Conservation (phyloP, 305 asterid genomes). For the Salvia sclarea region DNA sequence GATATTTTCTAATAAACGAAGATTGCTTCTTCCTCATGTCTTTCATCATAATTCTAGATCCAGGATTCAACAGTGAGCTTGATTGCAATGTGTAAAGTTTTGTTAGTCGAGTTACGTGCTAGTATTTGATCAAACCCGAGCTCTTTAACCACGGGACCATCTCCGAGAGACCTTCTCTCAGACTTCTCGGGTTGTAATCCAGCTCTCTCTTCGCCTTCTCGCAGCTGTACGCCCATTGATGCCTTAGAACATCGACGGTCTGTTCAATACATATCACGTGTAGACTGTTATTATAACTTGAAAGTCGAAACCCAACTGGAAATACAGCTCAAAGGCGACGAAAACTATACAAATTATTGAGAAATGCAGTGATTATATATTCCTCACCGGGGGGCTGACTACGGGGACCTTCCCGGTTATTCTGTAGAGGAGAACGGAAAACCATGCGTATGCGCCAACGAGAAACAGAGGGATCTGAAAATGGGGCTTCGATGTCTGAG, state of each 20-base stretch:
- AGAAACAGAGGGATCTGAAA: conserved; percentile 62
- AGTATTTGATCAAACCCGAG: conserved; percentile 63
- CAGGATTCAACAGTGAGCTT: too few species aligned
- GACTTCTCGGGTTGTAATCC: conserved; percentile 75
- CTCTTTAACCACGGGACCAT: conserved; percentile 85
- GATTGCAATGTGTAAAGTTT: too few species aligned
- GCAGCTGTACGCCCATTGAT: conserved; percentile 89
- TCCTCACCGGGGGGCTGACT: conserved; percentile 90
- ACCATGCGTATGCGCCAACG: conserved; percentile 61
- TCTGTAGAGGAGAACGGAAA: conserved; percentile 61
- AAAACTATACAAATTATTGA: too few species aligned
- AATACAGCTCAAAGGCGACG: too few species aligned
- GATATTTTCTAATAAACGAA: too few species aligned
- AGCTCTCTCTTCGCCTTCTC: conserved; percentile 83
- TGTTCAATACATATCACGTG: conserved; percentile 40
- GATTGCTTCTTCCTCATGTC: too few species aligned
- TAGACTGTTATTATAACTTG: conserved; percentile 1
- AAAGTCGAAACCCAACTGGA: too few species aligned
- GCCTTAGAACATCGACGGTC: conserved; percentile 64
- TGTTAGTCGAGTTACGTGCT: conserved; percentile 10
- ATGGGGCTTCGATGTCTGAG: conserved; percentile 63
- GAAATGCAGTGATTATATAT: neutral
- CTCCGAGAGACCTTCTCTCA: conserved; percentile 76
- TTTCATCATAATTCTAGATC: too few species aligned
- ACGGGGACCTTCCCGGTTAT: conserved; percentile 87